Evolutionary conservation across 495 filamentous ascomycete genomes (phyloP), one percentile per base, ranked within the genome.

Genomic region (Bacidia rubella): DNA sequence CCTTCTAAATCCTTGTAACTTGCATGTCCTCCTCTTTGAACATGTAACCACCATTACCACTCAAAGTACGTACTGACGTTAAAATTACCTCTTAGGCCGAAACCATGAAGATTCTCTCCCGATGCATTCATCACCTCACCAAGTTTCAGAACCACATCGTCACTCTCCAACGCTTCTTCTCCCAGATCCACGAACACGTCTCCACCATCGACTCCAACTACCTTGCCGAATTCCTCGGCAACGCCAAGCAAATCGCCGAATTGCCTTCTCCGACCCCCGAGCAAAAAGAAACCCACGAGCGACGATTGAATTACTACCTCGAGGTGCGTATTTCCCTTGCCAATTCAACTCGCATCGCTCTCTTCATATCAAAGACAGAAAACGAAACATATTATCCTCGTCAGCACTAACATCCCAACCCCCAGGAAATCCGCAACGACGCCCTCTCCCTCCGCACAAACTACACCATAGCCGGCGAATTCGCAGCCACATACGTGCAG

Each of bases 271-370:
- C 19, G n/a, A 29, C 22, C n/a, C 22, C 25, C 25, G 47, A 26
- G 25, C 47, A 49, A n/a, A 12, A 32, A 27, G 47, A 49, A n/a
- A n/a, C n/a, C 26, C 47, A 49, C 11, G 47, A 49, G 25, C 24
- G 22, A 17, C 47, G 47, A 21, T 32, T 32, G 25, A 35, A 26
- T 19, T 32, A 11, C 17, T 32, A 32, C n/a, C 32, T 32, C 20
- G 25, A 49, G 3, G 47, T 49, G n/a, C 19, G 47, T 49, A 19
- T n/a, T 12, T 19, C 19, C 25, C n/a, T 12, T 9, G 23, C 3
- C 23, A 35, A 20, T 32, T n/a, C n/a, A n/a, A n/a, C n/a, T n/a
- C n/a, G n/a, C n/a, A n/a, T n/a, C n/a, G n/a, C n/a, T n/a, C n/a
- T n/a, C n/a, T n/a, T n/a, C n/a, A n/a, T n/a, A n/a, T n/a, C n/a